Base-by-base conservation (phyloP, 495 filamentous ascomycete genomes). In the Xylaria palmicola region DNA sequence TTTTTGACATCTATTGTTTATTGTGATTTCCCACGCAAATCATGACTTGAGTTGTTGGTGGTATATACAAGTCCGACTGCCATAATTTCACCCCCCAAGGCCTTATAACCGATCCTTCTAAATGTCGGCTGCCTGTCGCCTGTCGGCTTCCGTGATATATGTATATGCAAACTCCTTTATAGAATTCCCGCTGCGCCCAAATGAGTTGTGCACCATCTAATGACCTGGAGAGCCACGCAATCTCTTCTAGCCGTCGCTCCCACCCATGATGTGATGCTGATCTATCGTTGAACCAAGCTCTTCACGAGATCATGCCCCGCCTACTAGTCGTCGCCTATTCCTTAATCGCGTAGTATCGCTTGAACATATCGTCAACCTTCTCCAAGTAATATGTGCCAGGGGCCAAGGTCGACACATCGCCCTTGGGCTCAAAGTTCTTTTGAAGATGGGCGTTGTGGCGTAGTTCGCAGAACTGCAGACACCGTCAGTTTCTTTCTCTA, bases 281-380 rank as follows among this genome's bases (percentile, higher is more conserved):
- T 44, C 47, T 52, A 60, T 52, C 26, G 26, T n/a, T n/a, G 22
- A 59, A 64, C 64, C 63, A 66, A 65, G 60, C 58, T 58, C 62
- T n/a, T 63, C 56, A 44, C 39, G 45, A 57, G 48, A 65, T 63
- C 59, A 44, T 67, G 51, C 60, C 56, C 60, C 59, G 22, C 56
- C 60, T 56, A 19, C 40, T 37, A 55, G 39, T 61, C 59, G 17
- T 61, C 39, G 48, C 55, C 50, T 88, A 98, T 74, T 86, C 88
- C 85, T 97, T 94, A 79, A 96, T 75, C 60, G 82, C 81, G 79
- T 98, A 98, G 63, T 81, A 83, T 65, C 94, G 85, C 75, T 91
- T 86, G 90, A 93, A 98, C 91, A 97, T 96, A 68, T 92, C 91
- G 66, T 98, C 93, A 36, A 98, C 81, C 65, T 86, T 85, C 64